Evolutionary conservation across 2,329 filamentous ascomycete species (phyloP).

Genomic region (Xylaria sp.): DNA sequence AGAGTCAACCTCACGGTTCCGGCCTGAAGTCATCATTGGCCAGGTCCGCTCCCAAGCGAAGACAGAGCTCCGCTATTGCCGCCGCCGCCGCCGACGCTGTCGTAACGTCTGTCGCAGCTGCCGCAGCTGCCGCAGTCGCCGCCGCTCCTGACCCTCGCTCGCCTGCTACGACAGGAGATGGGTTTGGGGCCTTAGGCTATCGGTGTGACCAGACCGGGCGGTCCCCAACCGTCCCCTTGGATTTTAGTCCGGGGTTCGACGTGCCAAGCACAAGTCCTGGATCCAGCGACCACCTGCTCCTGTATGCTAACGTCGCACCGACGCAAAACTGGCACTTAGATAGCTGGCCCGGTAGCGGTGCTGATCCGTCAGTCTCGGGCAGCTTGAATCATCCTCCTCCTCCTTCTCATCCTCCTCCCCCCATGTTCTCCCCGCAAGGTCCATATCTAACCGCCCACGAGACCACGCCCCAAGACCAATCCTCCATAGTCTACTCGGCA

Average conservation of each 20-base stretch:
- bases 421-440: conserved; percentile 8
- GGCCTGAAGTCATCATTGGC: conserved; percentile 15
- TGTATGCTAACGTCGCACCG: conserved; percentile 19
- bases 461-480: not conserved
- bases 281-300: conserved; percentile 9
- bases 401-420: no score
- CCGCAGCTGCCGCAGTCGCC: not conserved
- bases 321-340: conserved; percentile 4
- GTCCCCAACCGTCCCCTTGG: conserved; percentile 8
- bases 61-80: not conserved
- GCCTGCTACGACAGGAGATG: conserved; percentile 2
- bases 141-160: not conserved
- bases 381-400: no score
- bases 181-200: conserved; percentile 11
- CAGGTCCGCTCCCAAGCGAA: conserved; percentile 3
- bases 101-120: conserved; percentile 9
- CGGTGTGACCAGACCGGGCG: conserved; percentile 9
- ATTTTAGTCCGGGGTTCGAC: conserved; percentile 8
- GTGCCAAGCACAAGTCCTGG: conserved; percentile 5
- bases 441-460: conserved; percentile 4
- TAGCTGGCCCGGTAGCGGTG: conserved; percentile 5
- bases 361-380: not conserved
- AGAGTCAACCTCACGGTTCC: conserved; percentile 8
- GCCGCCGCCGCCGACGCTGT: conserved; percentile 8
- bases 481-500: not conserved